Evolutionary conservation across 2,329 filamentous ascomycete species (phyloP).

Genomic region (Aspergillus pseudonomiae): DNA sequence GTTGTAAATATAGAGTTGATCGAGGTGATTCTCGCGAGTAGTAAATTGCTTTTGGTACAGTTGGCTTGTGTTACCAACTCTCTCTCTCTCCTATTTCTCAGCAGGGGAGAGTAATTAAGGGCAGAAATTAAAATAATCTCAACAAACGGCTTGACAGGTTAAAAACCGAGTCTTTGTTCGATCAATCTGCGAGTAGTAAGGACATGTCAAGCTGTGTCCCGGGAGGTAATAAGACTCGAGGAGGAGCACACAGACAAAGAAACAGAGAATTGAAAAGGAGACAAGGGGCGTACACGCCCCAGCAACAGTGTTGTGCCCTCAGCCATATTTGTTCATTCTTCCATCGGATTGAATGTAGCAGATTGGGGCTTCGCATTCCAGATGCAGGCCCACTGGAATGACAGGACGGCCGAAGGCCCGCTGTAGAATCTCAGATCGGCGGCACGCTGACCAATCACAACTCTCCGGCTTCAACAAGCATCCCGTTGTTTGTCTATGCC

Average conservation of each 20-base stretch:
- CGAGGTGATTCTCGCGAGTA: background rate
- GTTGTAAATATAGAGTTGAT: too few species aligned
- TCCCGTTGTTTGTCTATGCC: background rate
- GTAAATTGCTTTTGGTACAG: background rate
- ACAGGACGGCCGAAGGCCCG: background rate
- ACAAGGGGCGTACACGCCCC: background rate
- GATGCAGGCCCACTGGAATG: background rate
- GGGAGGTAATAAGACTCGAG: background rate
- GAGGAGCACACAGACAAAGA: too few species aligned
- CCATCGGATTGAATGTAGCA: background rate
- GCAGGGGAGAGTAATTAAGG: background rate
- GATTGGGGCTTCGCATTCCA: background rate
- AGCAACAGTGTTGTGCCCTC: background rate
- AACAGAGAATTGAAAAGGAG: background rate
- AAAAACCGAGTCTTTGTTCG: background rate
- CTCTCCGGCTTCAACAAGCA: background rate
- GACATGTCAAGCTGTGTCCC: background rate
- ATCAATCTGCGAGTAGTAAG: background rate
- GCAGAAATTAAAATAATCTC: background rate
- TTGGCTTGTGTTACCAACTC: background rate
- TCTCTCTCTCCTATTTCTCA: background rate
- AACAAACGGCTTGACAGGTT: background rate
- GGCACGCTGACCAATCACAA: background rate
- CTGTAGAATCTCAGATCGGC: conserved; percentile 1
- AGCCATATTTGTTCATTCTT: conserved; percentile 1